Percentiles rank a stretch among this genome's conserved stretches.
phyloP scores from a whole-genome alignment of 768 basidiomycete species.

The Amanita polypyramis region DNA sequence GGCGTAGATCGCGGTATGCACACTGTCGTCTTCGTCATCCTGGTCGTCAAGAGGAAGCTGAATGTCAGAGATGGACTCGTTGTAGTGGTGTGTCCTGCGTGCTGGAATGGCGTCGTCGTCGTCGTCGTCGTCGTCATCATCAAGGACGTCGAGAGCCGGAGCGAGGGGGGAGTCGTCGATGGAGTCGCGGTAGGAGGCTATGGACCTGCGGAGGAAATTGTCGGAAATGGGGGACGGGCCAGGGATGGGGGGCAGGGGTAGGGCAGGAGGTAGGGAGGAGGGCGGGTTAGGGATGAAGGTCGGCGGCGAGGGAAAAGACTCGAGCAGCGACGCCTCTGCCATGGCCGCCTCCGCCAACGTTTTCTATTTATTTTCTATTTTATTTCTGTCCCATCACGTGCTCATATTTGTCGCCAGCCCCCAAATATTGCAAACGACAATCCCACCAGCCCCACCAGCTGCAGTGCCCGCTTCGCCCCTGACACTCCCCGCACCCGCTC shows the following conservation, averaged over 20 bases:
- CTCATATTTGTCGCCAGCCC: constrained; percentile 3
- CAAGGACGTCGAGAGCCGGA: constrained; percentile 18
- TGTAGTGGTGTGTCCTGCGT: constrained; percentile 13
- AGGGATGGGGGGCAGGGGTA: constrained; percentile 49
- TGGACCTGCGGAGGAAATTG: constrained; percentile 23
- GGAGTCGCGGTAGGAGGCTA: constrained; percentile 6
- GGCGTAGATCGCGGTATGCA: constrained; percentile 4
- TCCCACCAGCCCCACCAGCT: constrained; percentile 16
- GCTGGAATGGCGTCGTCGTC: constrained; percentile 12
- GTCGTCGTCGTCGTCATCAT: constrained; percentile 20
- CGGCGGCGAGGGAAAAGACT: constrained; percentile 32
- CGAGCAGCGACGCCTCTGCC: constrained; percentile 17
- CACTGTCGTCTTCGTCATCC: constrained; percentile 15
- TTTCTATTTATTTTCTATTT: not conserved
- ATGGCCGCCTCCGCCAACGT: not conserved
- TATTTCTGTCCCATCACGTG: not conserved
- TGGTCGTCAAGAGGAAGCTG: constrained; percentile 23
- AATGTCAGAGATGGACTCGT: constrained; percentile 28
- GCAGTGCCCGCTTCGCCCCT: constrained; percentile 18
- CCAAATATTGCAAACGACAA: constrained; percentile 15
- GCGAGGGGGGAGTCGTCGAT: constrained; percentile 8
- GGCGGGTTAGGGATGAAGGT: constrained; percentile 24
- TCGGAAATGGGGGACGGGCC: constrained; percentile 48
- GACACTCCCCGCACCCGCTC: constrained; percentile 19
- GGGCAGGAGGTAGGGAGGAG: constrained; percentile 24